phyloP scores from a whole-genome alignment of 768 basidiomycete species.

The Tylopilus balloui region DNA sequence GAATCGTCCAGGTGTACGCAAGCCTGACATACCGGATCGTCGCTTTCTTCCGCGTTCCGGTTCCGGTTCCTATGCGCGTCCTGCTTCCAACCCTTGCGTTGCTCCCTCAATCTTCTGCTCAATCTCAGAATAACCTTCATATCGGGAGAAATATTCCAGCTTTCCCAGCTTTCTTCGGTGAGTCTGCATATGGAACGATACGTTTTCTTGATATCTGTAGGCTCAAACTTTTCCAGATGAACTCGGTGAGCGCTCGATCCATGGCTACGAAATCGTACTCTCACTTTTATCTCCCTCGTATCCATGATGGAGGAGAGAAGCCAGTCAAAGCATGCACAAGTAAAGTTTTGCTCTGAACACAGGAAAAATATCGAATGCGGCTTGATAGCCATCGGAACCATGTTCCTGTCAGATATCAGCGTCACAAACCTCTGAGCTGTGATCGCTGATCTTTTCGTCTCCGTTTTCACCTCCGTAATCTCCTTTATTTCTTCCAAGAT shows the following conservation, averaged over 20 bases:
- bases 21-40: not conserved
- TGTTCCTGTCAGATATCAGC: too few species aligned
- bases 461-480: too few species aligned
- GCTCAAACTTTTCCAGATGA: not conserved
- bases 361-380: conserved; percentile 5
- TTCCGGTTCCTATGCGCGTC: not conserved
- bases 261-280: too few species aligned
- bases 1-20: not conserved
- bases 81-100: not conserved
- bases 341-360: not conserved
- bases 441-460: too few species aligned
- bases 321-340: not conserved
- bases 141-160: not conserved
- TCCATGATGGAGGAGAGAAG: not conserved
- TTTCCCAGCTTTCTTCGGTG: not conserved
- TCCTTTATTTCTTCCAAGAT: too few species aligned
- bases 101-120: not conserved
- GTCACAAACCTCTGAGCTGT: too few species aligned
- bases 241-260: not conserved
- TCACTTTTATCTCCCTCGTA: not conserved
- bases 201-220: not conserved
- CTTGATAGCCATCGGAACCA: not conserved
- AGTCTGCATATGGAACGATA: not conserved
- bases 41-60: not conserved
- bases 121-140: not conserved